These are phyloP conservation scores for Rhodotorula sp. DNA, from an alignment of 1,284 basidiomycete genomes.

Conservation along the genomic window DNA sequence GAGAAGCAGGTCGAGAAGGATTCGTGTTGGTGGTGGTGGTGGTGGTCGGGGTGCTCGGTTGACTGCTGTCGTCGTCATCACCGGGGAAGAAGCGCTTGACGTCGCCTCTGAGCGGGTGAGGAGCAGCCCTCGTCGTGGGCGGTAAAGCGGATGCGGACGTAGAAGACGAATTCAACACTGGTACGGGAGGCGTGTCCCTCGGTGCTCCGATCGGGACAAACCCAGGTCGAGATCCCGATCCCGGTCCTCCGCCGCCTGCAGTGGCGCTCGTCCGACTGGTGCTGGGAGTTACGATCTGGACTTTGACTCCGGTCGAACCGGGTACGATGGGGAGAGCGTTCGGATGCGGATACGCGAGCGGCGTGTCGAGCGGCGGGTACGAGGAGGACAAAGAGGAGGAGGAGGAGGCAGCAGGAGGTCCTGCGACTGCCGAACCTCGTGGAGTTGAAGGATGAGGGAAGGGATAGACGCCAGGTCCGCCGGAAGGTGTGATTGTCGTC, in stretches of 20 bases:
- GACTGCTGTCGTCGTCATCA: conserved; percentile 4
- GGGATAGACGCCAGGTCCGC: background rate
- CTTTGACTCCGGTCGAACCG: background rate
- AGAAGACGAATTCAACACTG: background rate
- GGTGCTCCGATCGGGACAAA: conserved; percentile 4
- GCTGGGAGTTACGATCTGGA: background rate
- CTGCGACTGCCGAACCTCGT: too few relatives aligned
- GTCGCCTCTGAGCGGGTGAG: background rate
- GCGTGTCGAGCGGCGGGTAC: background rate
- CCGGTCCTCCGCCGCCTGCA: background rate
- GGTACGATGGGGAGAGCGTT: background rate
- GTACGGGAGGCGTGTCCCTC: background rate
- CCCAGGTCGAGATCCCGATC: background rate
- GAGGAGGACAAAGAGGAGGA: too few relatives aligned
- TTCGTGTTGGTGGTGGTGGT: background rate
- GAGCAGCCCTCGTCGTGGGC: background rate
- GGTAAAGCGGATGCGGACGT: background rate
- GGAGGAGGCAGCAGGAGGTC: too few relatives aligned
- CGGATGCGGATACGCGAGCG: background rate
- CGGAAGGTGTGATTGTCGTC: background rate
- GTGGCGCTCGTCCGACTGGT: background rate
- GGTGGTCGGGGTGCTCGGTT: background rate
- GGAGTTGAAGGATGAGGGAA: too few relatives aligned
- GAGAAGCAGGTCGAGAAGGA: too few relatives aligned
- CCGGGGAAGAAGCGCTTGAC: conserved; percentile 6